Evolutionary conservation across 2,329 filamentous ascomycete species (phyloP), one percentile per base, ranked within the genome.

Genomic region (Trichoderma endophyticum): DNA sequence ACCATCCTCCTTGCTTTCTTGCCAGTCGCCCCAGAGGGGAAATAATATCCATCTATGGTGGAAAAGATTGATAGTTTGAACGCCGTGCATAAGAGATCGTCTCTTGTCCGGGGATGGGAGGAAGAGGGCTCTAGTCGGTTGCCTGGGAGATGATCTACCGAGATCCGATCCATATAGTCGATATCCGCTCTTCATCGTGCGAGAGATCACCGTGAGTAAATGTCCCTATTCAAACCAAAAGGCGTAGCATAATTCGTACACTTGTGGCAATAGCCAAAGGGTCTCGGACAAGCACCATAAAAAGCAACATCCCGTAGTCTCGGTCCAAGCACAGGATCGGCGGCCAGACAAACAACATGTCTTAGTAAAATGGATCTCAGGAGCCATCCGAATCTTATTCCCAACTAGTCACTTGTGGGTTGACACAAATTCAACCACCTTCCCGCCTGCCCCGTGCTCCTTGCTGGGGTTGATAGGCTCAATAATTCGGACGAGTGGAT

Each of bases 281-380:
- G 9, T 24, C 30, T 54, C 36, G 67, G 6, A 26, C n/a, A 26
- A n/a, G 15, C 12, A 34, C 67, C 39, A 51, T 61, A 34, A 62
- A 72, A 68, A 72, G 43, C 30, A 67, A 72, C 63, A 62, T 34
- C 15, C 24, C 30, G 39, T n/a, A 36, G 56, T 59, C 15, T 59
- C 51, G 69, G 69, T 26, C 63, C 24, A 64, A 64, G 48, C 69
- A 66, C 57, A 60, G 51, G 69, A 71, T 72, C 59, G 71, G 36
- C 57, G n/a, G 26, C 63, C 34, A 63, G 57, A 68, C 71, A 69
- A 57, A 63, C 56, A 72, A 57, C 30, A 57, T 69, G 64, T 68
- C 71, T 68, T n/a, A 28, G 71, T 64, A 36, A 21, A 63, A 43
- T 69, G 64, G 62, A 28, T 14, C 70, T 32, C 24, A 8, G 43